Percentiles rank a stretch among this genome's conserved stretches.
Conservation (phyloP, 2,329 filamentous ascomycete genomes). For the Hypoxylon sp. region DNA sequence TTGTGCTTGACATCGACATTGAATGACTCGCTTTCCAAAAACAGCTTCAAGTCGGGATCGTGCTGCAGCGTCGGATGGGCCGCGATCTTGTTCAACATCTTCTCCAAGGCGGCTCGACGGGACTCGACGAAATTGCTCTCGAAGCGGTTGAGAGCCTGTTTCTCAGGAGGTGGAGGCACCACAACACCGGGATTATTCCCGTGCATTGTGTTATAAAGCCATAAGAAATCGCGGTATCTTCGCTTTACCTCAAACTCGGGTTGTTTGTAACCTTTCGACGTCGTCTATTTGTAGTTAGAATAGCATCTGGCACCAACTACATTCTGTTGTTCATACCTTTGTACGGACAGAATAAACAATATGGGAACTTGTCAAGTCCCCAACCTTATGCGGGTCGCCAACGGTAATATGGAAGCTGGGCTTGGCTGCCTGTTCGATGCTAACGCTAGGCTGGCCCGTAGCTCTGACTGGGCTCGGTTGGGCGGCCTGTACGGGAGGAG, state of each 20-base stretch:
- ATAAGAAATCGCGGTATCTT: slow-evolving; percentile 95
- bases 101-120: slow-evolving; percentile 88
- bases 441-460: slow-evolving; percentile 81
- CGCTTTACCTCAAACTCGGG: slow-evolving; percentile 93
- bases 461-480: slow-evolving; percentile 65
- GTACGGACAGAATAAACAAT: slow-evolving; percentile 98
- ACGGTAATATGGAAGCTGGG: slow-evolving; percentile 91
- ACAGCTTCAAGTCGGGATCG: slow-evolving; percentile 93
- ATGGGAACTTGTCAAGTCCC: slow-evolving; percentile 95
- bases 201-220: slow-evolving; percentile 96
- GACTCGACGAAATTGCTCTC: slow-evolving; percentile 97
- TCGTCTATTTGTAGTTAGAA: slow-evolving; percentile 71
- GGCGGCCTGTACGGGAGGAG: slow-evolving; percentile 73
- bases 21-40: slow-evolving; percentile 95
- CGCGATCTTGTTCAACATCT: slow-evolving; percentile 97
- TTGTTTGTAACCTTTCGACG: slow-evolving; percentile 94
- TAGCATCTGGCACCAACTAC: neutral
- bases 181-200: slow-evolving; percentile 95
- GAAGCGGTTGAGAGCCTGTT: slow-evolving; percentile 96
- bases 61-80: slow-evolving; percentile 91
- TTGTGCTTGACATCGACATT: slow-evolving; percentile 98
- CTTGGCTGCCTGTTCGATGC: slow-evolving; percentile 92
- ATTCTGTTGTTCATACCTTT: slow-evolving; percentile 69
- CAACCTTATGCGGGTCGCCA: slow-evolving; percentile 97
- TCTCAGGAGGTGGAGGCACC: slow-evolving; percentile 95